Evolutionary conservation across 2,329 filamentous ascomycete species (phyloP), one percentile per base, ranked within the genome.

Genomic region (Fonsecaea pedrosoi): DNA sequence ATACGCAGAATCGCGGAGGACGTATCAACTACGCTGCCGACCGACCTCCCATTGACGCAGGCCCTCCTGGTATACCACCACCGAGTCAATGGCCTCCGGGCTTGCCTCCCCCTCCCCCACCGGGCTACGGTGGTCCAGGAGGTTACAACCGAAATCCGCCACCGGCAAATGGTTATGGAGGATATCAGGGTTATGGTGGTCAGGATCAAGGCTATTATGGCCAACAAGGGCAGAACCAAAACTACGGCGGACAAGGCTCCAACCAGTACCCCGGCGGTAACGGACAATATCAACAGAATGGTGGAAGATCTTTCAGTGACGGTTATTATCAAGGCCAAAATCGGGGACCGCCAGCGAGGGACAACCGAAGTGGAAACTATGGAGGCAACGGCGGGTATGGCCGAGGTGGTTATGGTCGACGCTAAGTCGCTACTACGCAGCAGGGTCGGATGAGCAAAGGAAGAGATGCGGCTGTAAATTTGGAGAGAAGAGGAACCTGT

Each of bases 21-120:
- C 82, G 81, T 18, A 85, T 87, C 75, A 87, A 86, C 69, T 89
- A 88, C 75, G 80, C 79, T 40, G 75, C 71, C 21, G 70, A 75
- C 68, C 72, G 74, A 62, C 70, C 73, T 53, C 71, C 69, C 5
- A 32, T 68, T 32, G 67, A 69, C 37, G 53, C 65, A 25, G 56
- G 60, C n/a, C 50, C 73, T 15, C 76, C 74, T 5, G 74, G 72
- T 42, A 76, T 77, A 68, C 74, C 79, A 35, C 73, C 75, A 68
- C 78, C 78, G 35, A 50, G 15, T 25, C 45, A 50, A 25, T 50
- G 45, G 45, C 45, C 45, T 25, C 45, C 45, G 25, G 45, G 45
- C 13, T 25, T 50, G 45, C 45, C 45, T 25, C 77, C 67, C 25
- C 72, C 70, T 45, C 66, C 69, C 62, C 64, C 66, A 42, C 69